Evolutionary conservation across 345 rosid species (phyloP).

Genomic region (Rhodamnia rubescens): DNA sequence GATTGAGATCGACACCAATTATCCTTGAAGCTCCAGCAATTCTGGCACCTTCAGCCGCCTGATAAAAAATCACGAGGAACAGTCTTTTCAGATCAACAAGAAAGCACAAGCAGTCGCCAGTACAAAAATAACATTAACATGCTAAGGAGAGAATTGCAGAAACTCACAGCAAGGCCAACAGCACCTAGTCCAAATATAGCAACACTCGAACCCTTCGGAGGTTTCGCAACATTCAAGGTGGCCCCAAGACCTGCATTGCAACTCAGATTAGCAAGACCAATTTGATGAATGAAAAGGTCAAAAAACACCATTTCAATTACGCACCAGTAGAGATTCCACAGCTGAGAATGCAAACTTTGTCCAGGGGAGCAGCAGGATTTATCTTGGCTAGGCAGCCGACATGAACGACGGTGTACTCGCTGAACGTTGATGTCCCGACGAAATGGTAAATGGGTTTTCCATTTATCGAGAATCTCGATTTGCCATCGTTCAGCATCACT

Average conservation of each 20-base stretch:
- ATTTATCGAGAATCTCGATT: slow-evolving; percentile 20
- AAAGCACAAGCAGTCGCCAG: neutral
- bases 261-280: neutral
- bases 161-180: slow-evolving; percentile 29
- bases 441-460: slow-evolving; percentile 20
- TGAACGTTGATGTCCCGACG: slow-evolving; percentile 25
- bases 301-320: neutral
- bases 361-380: slow-evolving; percentile 22
- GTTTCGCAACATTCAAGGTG: slow-evolving; percentile 33
- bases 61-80: neutral
- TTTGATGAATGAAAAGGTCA: neutral
- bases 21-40: slow-evolving; percentile 32
- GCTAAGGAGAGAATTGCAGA: neutral
- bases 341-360: slow-evolving; percentile 31
- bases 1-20: slow-evolving; percentile 27
- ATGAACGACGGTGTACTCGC: slow-evolving; percentile 21
- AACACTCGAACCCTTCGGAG: slow-evolving; percentile 13
- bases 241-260: slow-evolving; percentile 25
- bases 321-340: slow-evolving; percentile 30
- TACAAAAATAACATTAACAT: neutral
- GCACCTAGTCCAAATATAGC: slow-evolving; percentile 38
- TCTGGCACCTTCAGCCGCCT: slow-evolving; percentile 39
- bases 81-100: neutral
- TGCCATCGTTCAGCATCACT: slow-evolving; percentile 27
- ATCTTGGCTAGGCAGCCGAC: slow-evolving; percentile 26